These are phyloP conservation scores for Amanita inopinata DNA, from an alignment of 768 basidiomycete genomes.

Conservation along the genomic window DNA sequence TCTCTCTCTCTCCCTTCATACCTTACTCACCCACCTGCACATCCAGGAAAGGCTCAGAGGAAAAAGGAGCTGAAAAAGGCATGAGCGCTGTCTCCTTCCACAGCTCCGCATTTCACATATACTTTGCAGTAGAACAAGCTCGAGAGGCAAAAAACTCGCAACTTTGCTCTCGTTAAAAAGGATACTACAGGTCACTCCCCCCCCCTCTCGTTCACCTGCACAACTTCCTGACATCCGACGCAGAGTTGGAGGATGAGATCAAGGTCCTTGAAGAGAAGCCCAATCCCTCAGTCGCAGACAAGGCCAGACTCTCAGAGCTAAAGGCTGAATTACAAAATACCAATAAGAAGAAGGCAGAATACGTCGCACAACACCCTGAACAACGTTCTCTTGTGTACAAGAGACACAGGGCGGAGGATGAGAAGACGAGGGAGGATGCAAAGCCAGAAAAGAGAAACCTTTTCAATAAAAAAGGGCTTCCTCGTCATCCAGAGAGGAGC, in stretches of 20 bases:
- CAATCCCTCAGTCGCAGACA: slow-evolving; percentile 36
- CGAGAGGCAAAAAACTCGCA: slow-evolving; percentile 68
- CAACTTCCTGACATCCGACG: background rate
- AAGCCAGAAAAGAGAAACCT: slow-evolving; percentile 49
- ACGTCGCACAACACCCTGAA: slow-evolving; percentile 89
- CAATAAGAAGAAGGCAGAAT: slow-evolving; percentile 83
- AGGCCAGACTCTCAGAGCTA: slow-evolving; percentile 58
- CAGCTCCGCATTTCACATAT: slow-evolving; percentile 9
- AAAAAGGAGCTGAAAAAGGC: slow-evolving; percentile 97
- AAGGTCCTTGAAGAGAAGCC: slow-evolving; percentile 46
- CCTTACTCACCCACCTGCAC: slow-evolving; percentile 5
- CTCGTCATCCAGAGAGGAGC: slow-evolving; percentile 85
- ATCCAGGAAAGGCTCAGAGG: slow-evolving; percentile 77
- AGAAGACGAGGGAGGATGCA: slow-evolving; percentile 30
- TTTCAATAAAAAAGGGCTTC: slow-evolving; percentile 78
- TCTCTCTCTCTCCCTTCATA: background rate
- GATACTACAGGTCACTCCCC: slow-evolving; percentile 64
- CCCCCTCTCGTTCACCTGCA: background rate
- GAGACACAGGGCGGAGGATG: slow-evolving; percentile 36
- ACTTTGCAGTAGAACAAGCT: slow-evolving; percentile 77
- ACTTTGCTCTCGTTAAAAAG: slow-evolving; percentile 90
- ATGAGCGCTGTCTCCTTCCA: slow-evolving; percentile 15
- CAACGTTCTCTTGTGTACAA: slow-evolving; percentile 78
- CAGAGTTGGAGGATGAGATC: slow-evolving; percentile 81
- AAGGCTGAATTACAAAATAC: slow-evolving; percentile 74